Conservation (phyloP, 345 rosid genomes). For the Jatropha curcas region DNA sequence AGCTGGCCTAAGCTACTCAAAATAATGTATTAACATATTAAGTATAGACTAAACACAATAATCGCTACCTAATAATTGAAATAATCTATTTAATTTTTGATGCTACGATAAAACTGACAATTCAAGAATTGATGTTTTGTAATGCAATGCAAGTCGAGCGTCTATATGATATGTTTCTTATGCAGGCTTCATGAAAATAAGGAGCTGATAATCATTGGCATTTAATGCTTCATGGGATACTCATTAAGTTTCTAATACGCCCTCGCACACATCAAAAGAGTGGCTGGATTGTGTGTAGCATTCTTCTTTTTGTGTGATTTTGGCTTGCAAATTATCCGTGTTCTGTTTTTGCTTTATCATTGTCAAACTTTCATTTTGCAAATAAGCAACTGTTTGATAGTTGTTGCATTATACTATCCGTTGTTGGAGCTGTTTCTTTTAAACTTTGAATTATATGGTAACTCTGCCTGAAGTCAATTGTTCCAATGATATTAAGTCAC, state of each 20-base stretch:
- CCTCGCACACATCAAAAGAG: conserved; percentile 53
- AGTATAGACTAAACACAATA: too few species aligned
- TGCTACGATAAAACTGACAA: background rate
- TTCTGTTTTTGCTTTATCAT: conserved; percentile 24
- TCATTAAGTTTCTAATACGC: conserved; percentile 64
- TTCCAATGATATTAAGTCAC: too few species aligned
- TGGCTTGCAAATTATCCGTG: background rate
- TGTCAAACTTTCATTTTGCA: too few species aligned
- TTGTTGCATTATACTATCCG: too few species aligned
- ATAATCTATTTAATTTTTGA: too few species aligned
- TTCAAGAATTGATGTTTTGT: background rate
- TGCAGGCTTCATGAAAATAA: conserved; percentile 69
- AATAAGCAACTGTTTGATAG: too few species aligned
- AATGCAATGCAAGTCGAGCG: background rate
- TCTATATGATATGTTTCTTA: conserved; percentile 9
- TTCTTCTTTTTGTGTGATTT: background rate
- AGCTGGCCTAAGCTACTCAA: background rate
- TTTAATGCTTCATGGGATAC: conserved; percentile 77
- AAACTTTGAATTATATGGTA: too few species aligned
- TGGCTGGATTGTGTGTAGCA: conserved; percentile 83
- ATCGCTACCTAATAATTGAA: too few species aligned
- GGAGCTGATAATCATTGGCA: conserved; percentile 67
- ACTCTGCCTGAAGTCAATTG: too few species aligned
- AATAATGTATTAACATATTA: too few species aligned
- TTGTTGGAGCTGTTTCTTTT: too few species aligned